Evolutionary conservation across 179 eudicot species (phyloP), one percentile per base, ranked within the genome.

Genomic region (Beta lomatogona): DNA sequence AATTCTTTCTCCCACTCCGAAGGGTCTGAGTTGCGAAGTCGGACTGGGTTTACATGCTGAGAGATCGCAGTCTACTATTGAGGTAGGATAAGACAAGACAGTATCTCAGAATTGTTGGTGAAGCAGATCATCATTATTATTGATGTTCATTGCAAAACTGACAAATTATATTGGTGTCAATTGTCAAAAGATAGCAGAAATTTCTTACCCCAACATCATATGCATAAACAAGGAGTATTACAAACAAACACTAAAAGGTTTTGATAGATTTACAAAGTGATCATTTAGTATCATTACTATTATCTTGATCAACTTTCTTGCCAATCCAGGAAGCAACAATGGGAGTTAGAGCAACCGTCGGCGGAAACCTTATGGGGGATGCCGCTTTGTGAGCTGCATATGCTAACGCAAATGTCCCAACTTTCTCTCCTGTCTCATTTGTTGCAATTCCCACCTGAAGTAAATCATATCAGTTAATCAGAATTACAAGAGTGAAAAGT

Each of bases 371-470:
- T 12, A 95, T 94, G 0, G 99, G 99, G 0, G 99, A 95, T 21
- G 99, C 98, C 8, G 99, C 99, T 84, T 95, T 95, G 74, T 94
- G 99, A 5, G 99, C 99, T 53, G 99, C 99, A 74, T 95, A 95
- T 9, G 99, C 99, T 75, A 95, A 85, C 15, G 98, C 99, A 87
- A 95, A 92, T 18, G 99, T 95, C 60, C 99, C 99, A 0, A 95
- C 94, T 86, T 92, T 95, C 85, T 94, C 97, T 4, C 98, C 96
- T 0, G 98, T 89, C 84, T 91, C 98, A 75, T 82, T 86, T 6
- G 87, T 68, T 48, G 94, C 63, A 76, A 94, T 95, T 81, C 99
- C 99, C 72, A 94, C 92, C 98, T 92, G 41, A 3, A 36, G 41
- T 36, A 36, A 36, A 36, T 36, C 41, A 36, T 36, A 36, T 36